Conservation (phyloP, 2,329 filamentous ascomycete genomes). For the Clarireedia homoeocarpa region DNA sequence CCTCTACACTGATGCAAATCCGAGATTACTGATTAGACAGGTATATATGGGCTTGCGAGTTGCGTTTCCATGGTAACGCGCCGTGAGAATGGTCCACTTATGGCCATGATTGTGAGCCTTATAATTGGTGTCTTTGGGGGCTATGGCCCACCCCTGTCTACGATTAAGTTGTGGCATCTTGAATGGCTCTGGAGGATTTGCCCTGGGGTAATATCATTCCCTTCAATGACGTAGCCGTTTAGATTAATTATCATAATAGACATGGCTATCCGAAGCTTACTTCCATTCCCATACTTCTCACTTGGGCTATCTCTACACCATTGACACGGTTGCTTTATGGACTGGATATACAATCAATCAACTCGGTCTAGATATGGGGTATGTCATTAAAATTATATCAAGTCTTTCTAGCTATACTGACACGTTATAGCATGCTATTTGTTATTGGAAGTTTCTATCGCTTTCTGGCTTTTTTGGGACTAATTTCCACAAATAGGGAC, state of each 20-base stretch:
- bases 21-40: no score
- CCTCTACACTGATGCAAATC: no score
- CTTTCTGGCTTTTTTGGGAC: slow-evolving; percentile 36
- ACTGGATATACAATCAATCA: no score
- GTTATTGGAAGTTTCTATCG: slow-evolving; percentile 20
- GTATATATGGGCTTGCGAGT: slow-evolving; percentile 42
- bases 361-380: slow-evolving; percentile 39
- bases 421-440: slow-evolving; percentile 27
- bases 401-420: slow-evolving; percentile 34
- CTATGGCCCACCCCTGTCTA: slow-evolving; percentile 41
- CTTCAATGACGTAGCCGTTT: no score
- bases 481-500: slow-evolving; percentile 25
- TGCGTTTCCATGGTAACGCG: slow-evolving; percentile 45
- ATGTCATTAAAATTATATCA: slow-evolving; percentile 36
- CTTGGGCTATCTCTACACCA: no score
- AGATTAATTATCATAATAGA: no score
- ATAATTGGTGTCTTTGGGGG: slow-evolving; percentile 48
- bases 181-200: slow-evolving; percentile 44
- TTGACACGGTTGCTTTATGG: no score
- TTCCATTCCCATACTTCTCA: no score
- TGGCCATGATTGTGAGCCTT: slow-evolving; percentile 46
- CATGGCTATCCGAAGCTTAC: no score
- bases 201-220: slow-evolving; percentile 29
- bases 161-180: slow-evolving; percentile 37
- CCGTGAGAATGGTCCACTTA: slow-evolving; percentile 47